Percentiles rank a stretch among this genome's conserved stretches.
Evolutionary conservation across 2,329 filamentous ascomycete genomes (phyloP).

Genomic region (Colletotrichum sp.): DNA sequence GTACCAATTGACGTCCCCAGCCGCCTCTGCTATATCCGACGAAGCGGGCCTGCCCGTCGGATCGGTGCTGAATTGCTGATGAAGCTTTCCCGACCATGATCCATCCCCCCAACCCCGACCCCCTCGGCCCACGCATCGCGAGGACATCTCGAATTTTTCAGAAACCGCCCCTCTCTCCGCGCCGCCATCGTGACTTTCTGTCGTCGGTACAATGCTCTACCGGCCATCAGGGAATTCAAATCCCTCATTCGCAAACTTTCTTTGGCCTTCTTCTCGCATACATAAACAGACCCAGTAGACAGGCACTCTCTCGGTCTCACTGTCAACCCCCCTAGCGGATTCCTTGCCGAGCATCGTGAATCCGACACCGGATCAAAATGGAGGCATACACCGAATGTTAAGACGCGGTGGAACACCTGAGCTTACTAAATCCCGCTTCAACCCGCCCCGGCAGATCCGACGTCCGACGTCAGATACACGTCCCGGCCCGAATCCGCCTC

Average conservation of each 20-base stretch:
- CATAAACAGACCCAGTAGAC: neutral
- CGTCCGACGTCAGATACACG: neutral
- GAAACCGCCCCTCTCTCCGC: neutral
- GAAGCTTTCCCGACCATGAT: neutral
- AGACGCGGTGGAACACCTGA: neutral
- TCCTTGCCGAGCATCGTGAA: neutral
- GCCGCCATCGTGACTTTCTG: neutral
- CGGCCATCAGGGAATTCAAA: neutral
- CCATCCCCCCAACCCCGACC: neutral
- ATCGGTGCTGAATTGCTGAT: neutral
- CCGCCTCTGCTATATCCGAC: conserved; percentile 11
- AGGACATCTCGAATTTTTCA: neutral
- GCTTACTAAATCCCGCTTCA: conserved; percentile 9
- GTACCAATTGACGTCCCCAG: neutral
- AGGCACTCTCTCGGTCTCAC: neutral
- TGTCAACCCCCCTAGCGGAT: neutral
- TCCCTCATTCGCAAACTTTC: neutral
- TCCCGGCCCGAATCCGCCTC: conserved; percentile 7
- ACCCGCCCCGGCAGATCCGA: conserved; percentile 9
- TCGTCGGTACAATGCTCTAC: neutral
- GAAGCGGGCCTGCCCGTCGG: neutral
- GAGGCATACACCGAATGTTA: neutral
- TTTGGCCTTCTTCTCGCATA: neutral
- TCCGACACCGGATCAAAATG: neutral
- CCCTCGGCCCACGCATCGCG: neutral